These are phyloP conservation scores for Leccinellum rugosiceps DNA, from an alignment of 768 basidiomycete species.

Conservation along the genomic window DNA sequence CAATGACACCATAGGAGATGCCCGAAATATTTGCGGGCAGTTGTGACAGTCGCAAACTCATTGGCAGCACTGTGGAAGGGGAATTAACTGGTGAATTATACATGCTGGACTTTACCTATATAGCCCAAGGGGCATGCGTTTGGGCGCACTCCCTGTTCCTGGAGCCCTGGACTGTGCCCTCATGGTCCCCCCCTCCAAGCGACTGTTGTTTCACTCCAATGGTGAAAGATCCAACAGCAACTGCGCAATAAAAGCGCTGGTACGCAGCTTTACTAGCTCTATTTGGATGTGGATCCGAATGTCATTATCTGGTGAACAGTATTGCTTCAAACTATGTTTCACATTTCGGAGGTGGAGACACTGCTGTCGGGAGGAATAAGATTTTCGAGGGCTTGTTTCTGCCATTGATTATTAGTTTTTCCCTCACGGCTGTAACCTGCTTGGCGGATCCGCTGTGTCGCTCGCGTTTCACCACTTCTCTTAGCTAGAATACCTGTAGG, in stretches of 20 bases:
- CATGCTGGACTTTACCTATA: not conserved
- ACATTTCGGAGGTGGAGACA: not conserved
- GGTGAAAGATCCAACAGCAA: not conserved
- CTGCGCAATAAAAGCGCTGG: not conserved
- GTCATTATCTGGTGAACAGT: not conserved
- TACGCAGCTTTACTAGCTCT: not conserved
- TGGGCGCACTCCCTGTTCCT: not conserved
- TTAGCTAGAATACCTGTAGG: too few relatives aligned
- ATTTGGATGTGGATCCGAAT: not conserved
- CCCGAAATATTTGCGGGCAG: not conserved
- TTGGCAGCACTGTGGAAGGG: not conserved
- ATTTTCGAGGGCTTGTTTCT: not conserved
- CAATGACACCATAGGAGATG: not conserved
- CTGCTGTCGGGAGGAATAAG: too few relatives aligned
- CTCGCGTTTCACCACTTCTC: too few relatives aligned
- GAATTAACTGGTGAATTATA: not conserved
- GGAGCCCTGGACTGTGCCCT: not conserved
- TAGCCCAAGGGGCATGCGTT: not conserved
- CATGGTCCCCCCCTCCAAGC: not conserved
- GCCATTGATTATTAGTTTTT: not conserved
- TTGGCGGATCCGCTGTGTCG: not conserved
- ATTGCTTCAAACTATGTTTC: not conserved
- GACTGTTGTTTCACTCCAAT: not conserved
- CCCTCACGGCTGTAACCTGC: not conserved
- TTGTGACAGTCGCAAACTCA: not conserved